Evolutionary conservation across 768 basidiomycete genomes (phyloP), one percentile per base, ranked within the genome.

Genomic region (Mycena floridula): DNA sequence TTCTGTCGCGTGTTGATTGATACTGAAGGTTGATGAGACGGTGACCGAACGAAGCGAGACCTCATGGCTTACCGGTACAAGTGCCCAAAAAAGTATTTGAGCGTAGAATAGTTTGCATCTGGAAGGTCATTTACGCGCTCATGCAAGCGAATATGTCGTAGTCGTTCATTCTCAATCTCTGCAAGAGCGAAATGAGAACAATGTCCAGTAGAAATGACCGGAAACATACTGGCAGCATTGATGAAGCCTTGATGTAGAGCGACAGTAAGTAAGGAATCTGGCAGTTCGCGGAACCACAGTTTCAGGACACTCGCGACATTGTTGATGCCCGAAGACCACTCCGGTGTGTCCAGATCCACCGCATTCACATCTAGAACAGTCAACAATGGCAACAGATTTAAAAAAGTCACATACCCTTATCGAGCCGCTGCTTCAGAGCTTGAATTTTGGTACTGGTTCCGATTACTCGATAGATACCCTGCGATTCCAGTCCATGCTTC

Each of bases 91-190:
- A 98, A 87, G 62, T 77, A 96, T 61, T 97, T 97, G 40, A 98
- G 72, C 2, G 95, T 95, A 2, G 96, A 90, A 57, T 99, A 99
- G 63, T 98, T 97, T n/a, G 96, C 79, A 65, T 99, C 96, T 11
- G 96, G 95, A 43, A 99, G 74, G 52, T 97, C 95, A 56, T 99
- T 99, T 37, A 99, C 93, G 37, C 93, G 83, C 59, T 98, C 96
- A 57, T 99, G 96, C 42, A 98, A 68, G 40, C 94, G 81, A 50
- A 99, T 98, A 56, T 98, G 95, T 47, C 95, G 79, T 52, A 98
- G 69, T 40, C 95, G 81, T 53, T 96, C 94, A 57, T 95, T 96
- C 44, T 98, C 96, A 50, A 88, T 87, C 59, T 82, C 87, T 92
- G 54, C 15, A 43, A 36, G 9, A 32, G 28, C 9, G 9, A 9